Conservation (phyloP, 2,329 filamentous ascomycete genomes). For the Hypomyces rosellus region DNA sequence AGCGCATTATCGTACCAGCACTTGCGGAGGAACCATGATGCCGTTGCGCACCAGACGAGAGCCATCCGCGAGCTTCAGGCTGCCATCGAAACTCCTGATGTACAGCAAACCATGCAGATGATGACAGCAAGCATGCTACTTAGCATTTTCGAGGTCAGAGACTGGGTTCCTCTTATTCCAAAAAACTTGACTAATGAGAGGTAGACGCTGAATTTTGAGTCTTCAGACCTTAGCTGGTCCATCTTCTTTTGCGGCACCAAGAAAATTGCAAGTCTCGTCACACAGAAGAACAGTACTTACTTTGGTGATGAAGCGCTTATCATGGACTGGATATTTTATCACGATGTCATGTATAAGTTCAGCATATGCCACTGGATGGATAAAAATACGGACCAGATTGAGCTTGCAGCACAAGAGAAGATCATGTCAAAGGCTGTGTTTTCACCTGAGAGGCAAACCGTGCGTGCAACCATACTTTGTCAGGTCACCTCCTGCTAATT, state of each 20-base stretch:
- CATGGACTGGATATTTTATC: slow-evolving; percentile 11
- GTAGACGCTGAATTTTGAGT: slow-evolving; percentile 11
- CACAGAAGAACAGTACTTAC: background rate
- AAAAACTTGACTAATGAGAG: no score
- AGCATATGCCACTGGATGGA: slow-evolving; percentile 8
- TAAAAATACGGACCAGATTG: slow-evolving; percentile 2
- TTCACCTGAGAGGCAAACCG: slow-evolving; percentile 9
- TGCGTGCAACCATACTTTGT: background rate
- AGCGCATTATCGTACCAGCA: slow-evolving; percentile 9
- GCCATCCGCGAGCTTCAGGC: slow-evolving; percentile 5
- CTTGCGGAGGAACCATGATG: background rate
- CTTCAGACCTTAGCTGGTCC: slow-evolving; percentile 8
- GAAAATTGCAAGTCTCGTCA: slow-evolving; percentile 3
- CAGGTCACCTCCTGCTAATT: no score
- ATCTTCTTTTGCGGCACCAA: slow-evolving; percentile 11
- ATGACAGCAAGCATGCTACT: slow-evolving; percentile 10
- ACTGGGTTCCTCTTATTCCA: no score
- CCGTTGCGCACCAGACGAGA: slow-evolving; percentile 7
- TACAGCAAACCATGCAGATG: slow-evolving; percentile 3
- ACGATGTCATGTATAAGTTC: slow-evolving; percentile 12
- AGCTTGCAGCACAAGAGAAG: background rate
- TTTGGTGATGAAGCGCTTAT: slow-evolving; percentile 7
- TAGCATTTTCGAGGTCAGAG: slow-evolving; percentile 8
- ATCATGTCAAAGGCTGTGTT: slow-evolving; percentile 8
- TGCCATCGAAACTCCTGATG: slow-evolving; percentile 6